Conservation (phyloP, 441 rosid species). For the Sinapis alba region DNA sequence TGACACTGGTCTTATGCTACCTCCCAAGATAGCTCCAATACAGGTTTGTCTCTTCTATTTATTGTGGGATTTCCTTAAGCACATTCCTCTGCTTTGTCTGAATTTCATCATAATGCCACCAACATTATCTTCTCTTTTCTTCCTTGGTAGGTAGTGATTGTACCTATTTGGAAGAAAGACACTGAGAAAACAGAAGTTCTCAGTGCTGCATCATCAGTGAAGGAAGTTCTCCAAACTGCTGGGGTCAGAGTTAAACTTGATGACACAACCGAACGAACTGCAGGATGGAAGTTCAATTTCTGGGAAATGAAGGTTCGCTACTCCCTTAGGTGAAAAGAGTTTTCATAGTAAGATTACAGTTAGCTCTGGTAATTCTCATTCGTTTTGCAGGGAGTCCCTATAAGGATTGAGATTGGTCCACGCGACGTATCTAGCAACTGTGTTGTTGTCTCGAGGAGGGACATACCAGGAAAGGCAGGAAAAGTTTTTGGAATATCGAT, state of each 20-base stretch:
- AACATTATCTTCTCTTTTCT: background rate
- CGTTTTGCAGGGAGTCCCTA: constrained; percentile 67
- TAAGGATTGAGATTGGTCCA: constrained; percentile 94
- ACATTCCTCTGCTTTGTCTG: background rate
- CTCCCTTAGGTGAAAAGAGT: background rate
- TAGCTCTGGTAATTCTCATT: background rate
- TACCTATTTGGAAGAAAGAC: constrained; percentile 90
- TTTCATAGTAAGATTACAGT: background rate
- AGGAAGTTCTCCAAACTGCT: constrained; percentile 58
- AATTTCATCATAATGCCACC: background rate
- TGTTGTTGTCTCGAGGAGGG: constrained; percentile 91
- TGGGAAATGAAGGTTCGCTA: constrained; percentile 93
- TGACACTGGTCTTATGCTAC: constrained; percentile 93
- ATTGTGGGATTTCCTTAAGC: background rate
- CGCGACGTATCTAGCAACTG: constrained; percentile 80
- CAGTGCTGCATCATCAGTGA: constrained; percentile 66
- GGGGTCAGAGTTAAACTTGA: constrained; percentile 86
- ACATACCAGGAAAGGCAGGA: constrained; percentile 90
- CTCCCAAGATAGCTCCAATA: constrained; percentile 86
- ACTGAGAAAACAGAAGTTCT: constrained; percentile 74
- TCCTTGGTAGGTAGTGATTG: constrained; percentile 64
- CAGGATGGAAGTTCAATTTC: constrained; percentile 95
- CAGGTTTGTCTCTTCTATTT: constrained; percentile 54
- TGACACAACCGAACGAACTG: constrained; percentile 78
- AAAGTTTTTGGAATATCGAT: constrained; percentile 91